Base-by-base conservation (phyloP, 176 grass and related monocot genomes). In the Cymbopogon citratus region DNA sequence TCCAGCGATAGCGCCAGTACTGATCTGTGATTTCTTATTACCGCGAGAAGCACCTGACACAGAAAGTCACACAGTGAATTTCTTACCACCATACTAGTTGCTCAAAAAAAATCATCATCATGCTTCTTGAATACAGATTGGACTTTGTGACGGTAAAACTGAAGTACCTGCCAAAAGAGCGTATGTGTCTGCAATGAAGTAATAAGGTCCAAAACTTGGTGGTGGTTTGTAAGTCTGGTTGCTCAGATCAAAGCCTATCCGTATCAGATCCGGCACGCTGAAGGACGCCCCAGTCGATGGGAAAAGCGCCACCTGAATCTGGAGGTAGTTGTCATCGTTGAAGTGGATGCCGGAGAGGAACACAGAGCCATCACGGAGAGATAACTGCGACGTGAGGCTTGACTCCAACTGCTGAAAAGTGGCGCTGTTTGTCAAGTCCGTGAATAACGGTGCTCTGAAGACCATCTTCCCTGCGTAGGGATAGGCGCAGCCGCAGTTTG, bases 381-480 rank as follows among this genome's bases (percentile, higher is more conserved):
- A 5, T 24, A 93, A 45, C 3, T 85, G 15, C 12, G 12, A 54
- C 48, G 15, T 76, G 27, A 95, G 66, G 81, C 9, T 93, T 5
- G 7, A 6, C 74, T 95, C 92, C 25, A 99, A 28, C 33, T 74
- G 1, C 80, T 95, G 44, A 76, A 99, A 99, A 0, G 12, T 14
- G 2, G 3, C 15, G 19, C 12, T 85, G 74, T 80, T 39, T 24
- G 85, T 78, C 65, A 95, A 0, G 80, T 93, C 89, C 0, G 39
- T 60, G 79, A 99, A 99, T 1, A 18, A 26, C 0, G 96, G 96
- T 41, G 92, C 96, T 76, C 96, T 90, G 49, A 91, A 93, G 35
- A 83, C 15, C 87, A 99, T 93, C 59, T 60, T 61, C 24, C 96
- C 96, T 4, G 66, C 28, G 83, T 95, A 95, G 4, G 96, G 78